Percentiles rank a stretch among this genome's conserved stretches.
Conservation (phyloP, 331 rosid genomes). For the Quercus tomentella region DNA sequence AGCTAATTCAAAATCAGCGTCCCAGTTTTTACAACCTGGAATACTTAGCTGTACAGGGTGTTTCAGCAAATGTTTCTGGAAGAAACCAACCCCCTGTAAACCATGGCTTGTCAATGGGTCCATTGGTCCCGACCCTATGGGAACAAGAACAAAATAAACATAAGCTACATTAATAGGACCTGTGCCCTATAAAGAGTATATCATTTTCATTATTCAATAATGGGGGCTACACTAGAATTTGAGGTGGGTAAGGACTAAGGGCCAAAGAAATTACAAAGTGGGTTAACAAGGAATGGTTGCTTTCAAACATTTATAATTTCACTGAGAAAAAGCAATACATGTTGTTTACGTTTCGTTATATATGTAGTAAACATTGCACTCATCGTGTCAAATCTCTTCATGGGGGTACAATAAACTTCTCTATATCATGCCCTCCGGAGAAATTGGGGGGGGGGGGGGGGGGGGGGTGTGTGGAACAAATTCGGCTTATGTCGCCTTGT, state of each 20-base stretch:
- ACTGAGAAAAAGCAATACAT: background rate
- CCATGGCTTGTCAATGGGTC: constrained; percentile 19
- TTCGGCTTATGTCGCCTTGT: too few relatives aligned
- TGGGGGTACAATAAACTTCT: too few relatives aligned
- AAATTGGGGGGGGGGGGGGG: too few relatives aligned
- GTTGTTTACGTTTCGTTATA: too few relatives aligned
- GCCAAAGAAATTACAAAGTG: too few relatives aligned
- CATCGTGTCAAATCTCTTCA: too few relatives aligned
- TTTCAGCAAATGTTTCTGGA: constrained; percentile 27
- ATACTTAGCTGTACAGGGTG: constrained; percentile 47
- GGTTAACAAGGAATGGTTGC: background rate
- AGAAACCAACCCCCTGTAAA: constrained; percentile 24
- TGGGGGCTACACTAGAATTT: background rate
- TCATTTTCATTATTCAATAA: background rate
- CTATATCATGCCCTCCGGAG: too few relatives aligned
- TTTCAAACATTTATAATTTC: background rate
- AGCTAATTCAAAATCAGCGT: constrained; percentile 13
- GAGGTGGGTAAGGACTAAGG: too few relatives aligned
- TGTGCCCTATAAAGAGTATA: background rate
- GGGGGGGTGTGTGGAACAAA: too few relatives aligned
- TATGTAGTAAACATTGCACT: too few relatives aligned
- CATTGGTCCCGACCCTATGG: constrained; percentile 43
- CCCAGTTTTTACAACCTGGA: constrained; percentile 39
- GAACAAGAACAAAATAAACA: background rate
- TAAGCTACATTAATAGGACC: background rate